Conservation (phyloP, 306 rosid species). For the Lathyrus tuberosus region DNA sequence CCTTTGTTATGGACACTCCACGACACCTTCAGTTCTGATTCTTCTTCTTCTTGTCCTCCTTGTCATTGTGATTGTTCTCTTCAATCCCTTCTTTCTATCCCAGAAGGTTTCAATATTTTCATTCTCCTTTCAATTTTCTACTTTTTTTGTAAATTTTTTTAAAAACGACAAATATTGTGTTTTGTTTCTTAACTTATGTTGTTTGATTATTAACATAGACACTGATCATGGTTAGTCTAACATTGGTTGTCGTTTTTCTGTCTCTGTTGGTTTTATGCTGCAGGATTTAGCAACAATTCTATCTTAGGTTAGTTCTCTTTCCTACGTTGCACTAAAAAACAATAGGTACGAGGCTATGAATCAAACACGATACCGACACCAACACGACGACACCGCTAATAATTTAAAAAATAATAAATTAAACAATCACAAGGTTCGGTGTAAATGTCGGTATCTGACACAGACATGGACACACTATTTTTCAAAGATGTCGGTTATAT, state of each 20-base stretch:
- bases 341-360: not conserved
- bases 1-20: constrained; percentile 51
- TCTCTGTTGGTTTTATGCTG: constrained; percentile 36
- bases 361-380: no score
- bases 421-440: no score
- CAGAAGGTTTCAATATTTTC: constrained; percentile 42
- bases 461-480: no score
- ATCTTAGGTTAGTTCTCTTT: constrained; percentile 47
- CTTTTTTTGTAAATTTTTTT: not conserved
- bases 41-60: constrained; percentile 45
- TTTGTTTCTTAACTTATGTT: not conserved
- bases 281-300: constrained; percentile 54
- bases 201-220: not conserved
- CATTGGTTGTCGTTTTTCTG: constrained; percentile 26
- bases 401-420: no score
- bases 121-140: not conserved
- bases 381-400: no score
- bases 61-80: constrained; percentile 60
- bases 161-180: not conserved
- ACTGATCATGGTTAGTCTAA: not conserved
- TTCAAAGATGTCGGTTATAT: no score
- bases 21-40: constrained; percentile 39
- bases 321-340: not conserved
- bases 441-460: no score
- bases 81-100: constrained; percentile 52